These are phyloP conservation scores for Fusarium brachygibbosum DNA, from an alignment of 2,329 filamentous ascomycete genomes.

Conservation along the genomic window DNA sequence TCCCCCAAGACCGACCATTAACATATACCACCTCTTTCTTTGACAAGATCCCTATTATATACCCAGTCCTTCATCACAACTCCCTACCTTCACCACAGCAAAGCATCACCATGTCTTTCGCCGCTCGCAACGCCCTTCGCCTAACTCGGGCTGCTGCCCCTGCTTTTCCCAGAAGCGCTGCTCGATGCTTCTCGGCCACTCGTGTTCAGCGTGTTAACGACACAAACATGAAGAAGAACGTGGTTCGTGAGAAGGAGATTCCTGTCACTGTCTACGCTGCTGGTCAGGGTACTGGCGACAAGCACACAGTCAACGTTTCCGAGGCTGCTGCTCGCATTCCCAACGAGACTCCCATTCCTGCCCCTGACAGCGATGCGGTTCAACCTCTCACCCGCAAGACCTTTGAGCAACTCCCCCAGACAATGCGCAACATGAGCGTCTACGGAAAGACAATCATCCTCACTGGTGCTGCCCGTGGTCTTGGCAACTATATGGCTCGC, in stretches of 20 bases:
- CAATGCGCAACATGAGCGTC: conserved; percentile 77
- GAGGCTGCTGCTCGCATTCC: conserved; percentile 59
- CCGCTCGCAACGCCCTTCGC: conserved; percentile 54
- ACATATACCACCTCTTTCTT: conserved; percentile 25
- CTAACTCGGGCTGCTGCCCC: conserved; percentile 52
- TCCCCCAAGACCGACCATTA: conserved; percentile 1
- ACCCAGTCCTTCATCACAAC: conserved; percentile 3
- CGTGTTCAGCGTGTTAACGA: conserved; percentile 53
- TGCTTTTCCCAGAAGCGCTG: conserved; percentile 42
- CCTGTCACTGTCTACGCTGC: conserved; percentile 67
- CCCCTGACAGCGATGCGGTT: conserved; percentile 62
- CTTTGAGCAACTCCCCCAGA: conserved; percentile 70
- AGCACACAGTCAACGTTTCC: conserved; percentile 68
- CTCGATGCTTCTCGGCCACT: conserved; percentile 54
- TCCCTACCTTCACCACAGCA: conserved; percentile 18
- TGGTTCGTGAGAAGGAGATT: conserved; percentile 69
- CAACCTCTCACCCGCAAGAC: conserved; percentile 66
- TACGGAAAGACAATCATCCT: conserved; percentile 79
- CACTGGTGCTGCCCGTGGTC: conserved; percentile 81
- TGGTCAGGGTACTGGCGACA: conserved; percentile 62
- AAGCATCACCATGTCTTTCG: conserved; percentile 54
- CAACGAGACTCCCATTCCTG: conserved; percentile 56
- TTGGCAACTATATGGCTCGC: conserved; percentile 84
- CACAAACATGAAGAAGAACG: conserved; percentile 63
- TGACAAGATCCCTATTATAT: conserved; percentile 1